A percentile compares a stretch with the other conserved stretches of the same genome.
Conservation (phyloP, 1,139 yeast genomes). For the Casaregolazyma lundiana region DNA sequence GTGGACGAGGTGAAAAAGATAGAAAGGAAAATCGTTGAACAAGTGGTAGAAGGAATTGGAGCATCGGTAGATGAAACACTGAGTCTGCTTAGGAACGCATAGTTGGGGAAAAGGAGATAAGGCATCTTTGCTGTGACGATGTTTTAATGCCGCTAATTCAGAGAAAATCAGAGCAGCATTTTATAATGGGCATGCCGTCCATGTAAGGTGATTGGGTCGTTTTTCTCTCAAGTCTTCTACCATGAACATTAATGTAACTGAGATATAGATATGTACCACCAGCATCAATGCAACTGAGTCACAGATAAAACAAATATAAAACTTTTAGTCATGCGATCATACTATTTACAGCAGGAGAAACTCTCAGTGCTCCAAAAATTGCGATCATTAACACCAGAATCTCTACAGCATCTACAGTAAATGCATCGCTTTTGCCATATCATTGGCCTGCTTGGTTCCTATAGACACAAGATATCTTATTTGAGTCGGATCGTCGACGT, state of each 20-base stretch:
- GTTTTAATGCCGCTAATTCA: too few relatives aligned
- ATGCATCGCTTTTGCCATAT: constrained; percentile 27
- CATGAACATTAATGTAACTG: too few relatives aligned
- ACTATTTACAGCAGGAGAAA: neutral
- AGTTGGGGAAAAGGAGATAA: too few relatives aligned
- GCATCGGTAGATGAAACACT: constrained; percentile 20
- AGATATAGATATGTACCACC: too few relatives aligned
- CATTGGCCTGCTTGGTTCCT: constrained; percentile 34
- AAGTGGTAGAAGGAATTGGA: constrained; percentile 24
- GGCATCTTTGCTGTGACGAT: too few relatives aligned
- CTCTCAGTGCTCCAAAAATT: neutral
- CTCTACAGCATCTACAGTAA: constrained; percentile 13
- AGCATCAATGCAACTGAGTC: too few relatives aligned
- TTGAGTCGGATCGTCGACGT: constrained; percentile 29
- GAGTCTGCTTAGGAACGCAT: constrained; percentile 14
- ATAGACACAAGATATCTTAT: constrained; percentile 33
- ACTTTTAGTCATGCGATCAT: neutral
- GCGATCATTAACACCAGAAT: too few relatives aligned
- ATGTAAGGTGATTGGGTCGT: too few relatives aligned
- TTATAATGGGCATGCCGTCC: too few relatives aligned
- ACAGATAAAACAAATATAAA: constrained; percentile 7
- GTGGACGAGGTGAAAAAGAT: constrained; percentile 23
- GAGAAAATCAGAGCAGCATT: too few relatives aligned
- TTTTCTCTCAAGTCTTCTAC: too few relatives aligned
- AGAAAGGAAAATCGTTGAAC: constrained; percentile 20